Percentiles rank a stretch among this genome's conserved stretches.
Evolutionary conservation across 176 grass and related monocot species (phyloP).

Genomic region (Poa pratensis): DNA sequence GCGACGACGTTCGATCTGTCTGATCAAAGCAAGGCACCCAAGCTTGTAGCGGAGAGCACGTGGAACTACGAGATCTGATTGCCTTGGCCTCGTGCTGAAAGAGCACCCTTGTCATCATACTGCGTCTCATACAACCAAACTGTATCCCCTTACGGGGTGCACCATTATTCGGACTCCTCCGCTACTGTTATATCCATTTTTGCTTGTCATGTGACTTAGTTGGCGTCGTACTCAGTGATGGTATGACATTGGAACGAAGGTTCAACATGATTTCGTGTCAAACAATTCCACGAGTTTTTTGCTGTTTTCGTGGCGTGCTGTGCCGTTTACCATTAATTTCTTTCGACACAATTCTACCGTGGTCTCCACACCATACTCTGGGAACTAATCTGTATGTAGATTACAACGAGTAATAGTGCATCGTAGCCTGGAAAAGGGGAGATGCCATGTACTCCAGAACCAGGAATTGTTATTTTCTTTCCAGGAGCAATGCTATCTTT

Average conservation of each 20-base stretch:
- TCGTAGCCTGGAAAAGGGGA: no score
- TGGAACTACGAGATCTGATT: slow-evolving; percentile 80
- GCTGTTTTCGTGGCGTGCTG: background rate
- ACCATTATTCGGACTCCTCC: background rate
- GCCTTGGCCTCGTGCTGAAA: background rate
- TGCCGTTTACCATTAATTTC: no score
- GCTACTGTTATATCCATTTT: slow-evolving; percentile 34
- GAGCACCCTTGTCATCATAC: background rate
- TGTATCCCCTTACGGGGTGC: slow-evolving; percentile 25
- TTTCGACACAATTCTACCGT: no score
- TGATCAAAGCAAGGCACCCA: slow-evolving; percentile 52
- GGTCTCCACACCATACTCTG: no score
- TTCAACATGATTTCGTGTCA: background rate
- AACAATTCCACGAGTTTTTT: background rate
- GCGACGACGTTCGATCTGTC: slow-evolving; percentile 64
- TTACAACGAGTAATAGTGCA: no score
- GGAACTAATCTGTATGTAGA: no score
- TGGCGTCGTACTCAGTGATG: background rate
- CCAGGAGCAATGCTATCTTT: no score
- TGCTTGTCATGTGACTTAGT: slow-evolving; percentile 2
- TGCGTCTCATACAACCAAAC: background rate
- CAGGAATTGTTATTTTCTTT: no score
- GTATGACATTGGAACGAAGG: background rate
- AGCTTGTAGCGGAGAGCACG: slow-evolving; percentile 71
- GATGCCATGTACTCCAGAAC: no score